Base-by-base conservation (phyloP, 306 rosid genomes). In the Vicia villosa region DNA sequence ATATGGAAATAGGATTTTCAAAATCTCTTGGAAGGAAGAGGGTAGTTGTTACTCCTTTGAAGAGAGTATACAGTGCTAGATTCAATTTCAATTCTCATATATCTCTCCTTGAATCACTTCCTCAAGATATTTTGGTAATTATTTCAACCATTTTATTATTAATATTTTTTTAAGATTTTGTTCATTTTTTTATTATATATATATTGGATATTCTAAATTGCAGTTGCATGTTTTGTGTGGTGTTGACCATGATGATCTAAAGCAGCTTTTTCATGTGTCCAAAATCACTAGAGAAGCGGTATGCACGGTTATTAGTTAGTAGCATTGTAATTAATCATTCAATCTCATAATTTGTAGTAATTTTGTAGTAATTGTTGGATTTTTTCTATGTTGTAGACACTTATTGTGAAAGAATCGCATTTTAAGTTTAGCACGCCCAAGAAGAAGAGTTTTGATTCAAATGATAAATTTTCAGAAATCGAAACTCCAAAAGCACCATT, bases 221-320 rank as follows among this genome's bases (percentile, higher is more conserved):
- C 78, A 92, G 98, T 37, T 92, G 13, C 73, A 69, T 73, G 69
- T 92, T 21, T 37, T 89, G 28, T 82, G 91, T 38, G 81, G 92
- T 16, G 96, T 89, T 5, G 84, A 89, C 1, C 98, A 92, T 68
- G 85, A 86, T 15, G 98, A 92, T 79, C 70, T 92, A 75, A 61
- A 80, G 42, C 86, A 86, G 75, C 96, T 92, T 46, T 57, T 76
- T 70, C 84, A 54, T 16, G 91, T 92, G 5, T 89, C 98, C 0
- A 92, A 79, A 74, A 7, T 71, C 1, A 74, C 89, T 30, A 80
- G 79, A 58, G 89, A 86, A 80, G 95, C 87, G 6, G 97, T 92
- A 49, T 63, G 83, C 76, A 26, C 57, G 1, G 1, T 6, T 2
- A 3, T 16, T 47, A 7, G 6, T 15, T 24, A 24, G 28, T 24